phyloP scores from a whole-genome alignment of 257 asterid species.

The Ligustrum vulgare region DNA sequence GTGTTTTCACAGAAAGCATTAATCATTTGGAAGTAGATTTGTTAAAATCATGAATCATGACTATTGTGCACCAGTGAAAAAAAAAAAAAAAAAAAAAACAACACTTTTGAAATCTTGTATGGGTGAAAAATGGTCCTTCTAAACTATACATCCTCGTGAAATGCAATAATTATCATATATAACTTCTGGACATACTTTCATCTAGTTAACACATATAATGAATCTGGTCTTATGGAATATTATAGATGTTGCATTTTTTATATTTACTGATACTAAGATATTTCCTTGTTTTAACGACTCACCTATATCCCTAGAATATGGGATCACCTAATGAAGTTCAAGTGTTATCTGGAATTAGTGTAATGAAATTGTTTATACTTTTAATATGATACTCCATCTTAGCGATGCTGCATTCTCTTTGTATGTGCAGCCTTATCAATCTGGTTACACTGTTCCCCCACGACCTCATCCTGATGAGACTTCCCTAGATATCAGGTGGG shows the following conservation, averaged over 20 bases:
- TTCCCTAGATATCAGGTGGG: slow-evolving; percentile 80
- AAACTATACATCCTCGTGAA: background rate
- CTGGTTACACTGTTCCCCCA: slow-evolving; percentile 87
- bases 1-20: background rate
- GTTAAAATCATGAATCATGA: background rate
- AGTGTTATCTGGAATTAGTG: background rate
- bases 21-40: background rate
- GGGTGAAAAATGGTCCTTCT: background rate
- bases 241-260: background rate
- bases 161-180: background rate
- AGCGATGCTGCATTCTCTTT: slow-evolving; percentile 19
- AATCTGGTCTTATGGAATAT: background rate
- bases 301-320: background rate
- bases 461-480: slow-evolving; percentile 77
- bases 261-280: background rate
- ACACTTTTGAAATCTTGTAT: background rate
- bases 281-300: background rate
- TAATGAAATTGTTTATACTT: background rate
- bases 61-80: background rate
- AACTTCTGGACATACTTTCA: background rate
- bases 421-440: slow-evolving; percentile 71
- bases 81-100: too few species aligned
- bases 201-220: background rate
- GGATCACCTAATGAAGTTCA: background rate
- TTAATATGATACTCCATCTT: background rate